Conservation (phyloP, 192 early-diverging fungal genomes). For the Gorgonomyces haynaldii region DNA sequence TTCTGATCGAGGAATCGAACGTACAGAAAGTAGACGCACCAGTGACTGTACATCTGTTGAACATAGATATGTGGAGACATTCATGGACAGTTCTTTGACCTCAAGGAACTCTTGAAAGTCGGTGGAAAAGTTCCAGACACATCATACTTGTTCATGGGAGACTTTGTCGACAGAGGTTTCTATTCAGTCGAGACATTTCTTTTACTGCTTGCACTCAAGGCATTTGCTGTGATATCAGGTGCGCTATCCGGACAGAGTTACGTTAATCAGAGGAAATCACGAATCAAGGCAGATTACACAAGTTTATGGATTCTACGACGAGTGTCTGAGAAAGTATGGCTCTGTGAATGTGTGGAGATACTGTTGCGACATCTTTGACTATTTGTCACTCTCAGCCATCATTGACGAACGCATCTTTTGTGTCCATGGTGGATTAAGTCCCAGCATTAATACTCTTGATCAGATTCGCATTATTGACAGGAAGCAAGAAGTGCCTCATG, state of each 20-base stretch:
- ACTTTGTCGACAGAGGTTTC: slow-evolving; percentile 98
- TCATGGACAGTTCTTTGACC: slow-evolving; percentile 98
- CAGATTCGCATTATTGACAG: slow-evolving; percentile 56
- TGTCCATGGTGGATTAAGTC: slow-evolving; percentile 94
- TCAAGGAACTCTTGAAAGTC: slow-evolving; percentile 93
- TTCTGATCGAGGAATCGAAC: slow-evolving; percentile 91
- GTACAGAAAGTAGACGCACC: slow-evolving; percentile 91
- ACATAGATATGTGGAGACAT: slow-evolving; percentile 88
- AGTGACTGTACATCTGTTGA: slow-evolving; percentile 60
- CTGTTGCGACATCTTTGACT: slow-evolving; percentile 97
- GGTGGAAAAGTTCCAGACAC: slow-evolving; percentile 94
- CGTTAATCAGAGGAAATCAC: slow-evolving; percentile 96
- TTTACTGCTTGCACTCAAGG: slow-evolving; percentile 89
- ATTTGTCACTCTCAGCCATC: slow-evolving; percentile 86
- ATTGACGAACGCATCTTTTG: slow-evolving; percentile 97
- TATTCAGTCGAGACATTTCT: slow-evolving; percentile 98
- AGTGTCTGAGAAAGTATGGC: slow-evolving; percentile 97
- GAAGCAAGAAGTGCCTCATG: slow-evolving; percentile 90
- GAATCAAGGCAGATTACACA: slow-evolving; percentile 98
- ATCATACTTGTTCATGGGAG: slow-evolving; percentile 98
- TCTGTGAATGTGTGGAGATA: slow-evolving; percentile 96
- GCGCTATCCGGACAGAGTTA: slow-evolving; percentile 41
- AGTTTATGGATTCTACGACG: slow-evolving; percentile 99
- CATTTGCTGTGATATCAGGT: slow-evolving; percentile 39
- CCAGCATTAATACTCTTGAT: slow-evolving; percentile 90